phyloP scores from a whole-genome alignment of 2,329 filamentous ascomycete species.

The Neurospora sp. region DNA sequence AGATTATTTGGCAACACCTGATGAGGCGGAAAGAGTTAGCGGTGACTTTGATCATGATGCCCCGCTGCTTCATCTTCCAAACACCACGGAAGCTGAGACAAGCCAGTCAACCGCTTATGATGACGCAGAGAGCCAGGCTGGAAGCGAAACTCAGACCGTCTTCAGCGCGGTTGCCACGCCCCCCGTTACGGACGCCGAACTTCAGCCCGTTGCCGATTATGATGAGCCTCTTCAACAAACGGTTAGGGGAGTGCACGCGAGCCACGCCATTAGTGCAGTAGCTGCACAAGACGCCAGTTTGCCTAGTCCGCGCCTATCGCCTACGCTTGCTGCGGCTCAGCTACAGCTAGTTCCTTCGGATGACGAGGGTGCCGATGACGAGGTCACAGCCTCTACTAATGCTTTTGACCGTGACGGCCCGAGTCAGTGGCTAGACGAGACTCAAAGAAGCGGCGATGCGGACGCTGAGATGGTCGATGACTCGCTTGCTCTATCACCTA shows the following conservation, averaged over 20 bases:
- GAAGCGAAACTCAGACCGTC: constrained; percentile 46
- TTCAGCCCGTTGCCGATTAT: constrained; percentile 46
- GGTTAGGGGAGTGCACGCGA: constrained; percentile 34
- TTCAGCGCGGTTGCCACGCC: constrained; percentile 63
- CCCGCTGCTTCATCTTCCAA: constrained; percentile 24
- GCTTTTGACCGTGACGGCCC: constrained; percentile 24
- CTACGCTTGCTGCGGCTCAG: constrained; percentile 67
- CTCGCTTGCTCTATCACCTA: constrained; percentile 17
- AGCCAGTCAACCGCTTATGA: constrained; percentile 31
- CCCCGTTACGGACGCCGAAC: constrained; percentile 62
- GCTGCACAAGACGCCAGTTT: constrained; percentile 81
- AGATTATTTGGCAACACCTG: constrained; percentile 43
- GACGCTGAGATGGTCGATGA: constrained; percentile 20
- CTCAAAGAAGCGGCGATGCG: constrained; percentile 30
- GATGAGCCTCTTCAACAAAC: constrained; percentile 40
- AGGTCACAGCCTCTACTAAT: constrained; percentile 23
- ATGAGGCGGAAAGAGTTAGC: constrained; percentile 37
- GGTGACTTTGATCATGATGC: constrained; percentile 24
- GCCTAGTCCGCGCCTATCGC: constrained; percentile 88
- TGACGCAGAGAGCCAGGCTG: constrained; percentile 41
- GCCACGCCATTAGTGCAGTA: constrained; percentile 54
- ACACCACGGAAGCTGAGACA: constrained; percentile 34
- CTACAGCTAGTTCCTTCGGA: constrained; percentile 31
- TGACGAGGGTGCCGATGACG: constrained; percentile 31
- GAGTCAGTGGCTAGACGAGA: constrained; percentile 28